A percentile compares a stretch with the other conserved stretches of the same genome.
phyloP scores from a whole-genome alignment of 257 asterid genomes.

The Avicennia marina region DNA sequence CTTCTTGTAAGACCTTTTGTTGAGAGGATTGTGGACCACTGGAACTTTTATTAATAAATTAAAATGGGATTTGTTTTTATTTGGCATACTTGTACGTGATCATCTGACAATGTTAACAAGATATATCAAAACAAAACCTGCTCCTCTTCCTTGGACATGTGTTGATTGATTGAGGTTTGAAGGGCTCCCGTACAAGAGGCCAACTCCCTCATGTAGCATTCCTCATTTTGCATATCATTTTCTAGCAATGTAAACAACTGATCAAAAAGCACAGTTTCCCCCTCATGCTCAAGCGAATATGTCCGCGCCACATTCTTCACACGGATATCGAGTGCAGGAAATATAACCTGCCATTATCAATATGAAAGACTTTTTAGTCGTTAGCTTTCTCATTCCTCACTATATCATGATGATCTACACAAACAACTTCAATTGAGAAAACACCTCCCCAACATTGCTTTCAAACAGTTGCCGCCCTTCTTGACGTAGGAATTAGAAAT shows the following conservation, averaged over 20 bases:
- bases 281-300: slow-evolving; percentile 98
- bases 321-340: slow-evolving; percentile 98
- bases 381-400: slow-evolving; percentile 1
- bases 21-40: no score
- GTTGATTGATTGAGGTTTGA: slow-evolving; percentile 94
- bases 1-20: no score
- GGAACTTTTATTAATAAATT: neutral
- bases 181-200: slow-evolving; percentile 97
- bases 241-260: slow-evolving; percentile 79
- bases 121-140: slow-evolving; percentile 47
- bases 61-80: no score
- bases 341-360: slow-evolving; percentile 38
- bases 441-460: slow-evolving; percentile 10
- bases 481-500: slow-evolving; percentile 5
- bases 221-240: slow-evolving; percentile 56
- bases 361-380: neutral
- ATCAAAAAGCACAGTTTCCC: slow-evolving; percentile 92
- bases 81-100: no score
- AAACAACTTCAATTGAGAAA: neutral
- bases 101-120: slow-evolving; percentile 2
- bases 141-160: slow-evolving; percentile 99
- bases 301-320: slow-evolving; percentile 98
- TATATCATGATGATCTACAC: slow-evolving; percentile 10
- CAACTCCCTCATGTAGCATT: slow-evolving; percentile 80
- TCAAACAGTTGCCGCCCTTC: neutral